A percentile compares a stretch with the other conserved stretches of the same genome.
These are phyloP conservation scores for Candida sanyiensis DNA, from an alignment of 805 yeast genomes.

Conservation along the genomic window DNA sequence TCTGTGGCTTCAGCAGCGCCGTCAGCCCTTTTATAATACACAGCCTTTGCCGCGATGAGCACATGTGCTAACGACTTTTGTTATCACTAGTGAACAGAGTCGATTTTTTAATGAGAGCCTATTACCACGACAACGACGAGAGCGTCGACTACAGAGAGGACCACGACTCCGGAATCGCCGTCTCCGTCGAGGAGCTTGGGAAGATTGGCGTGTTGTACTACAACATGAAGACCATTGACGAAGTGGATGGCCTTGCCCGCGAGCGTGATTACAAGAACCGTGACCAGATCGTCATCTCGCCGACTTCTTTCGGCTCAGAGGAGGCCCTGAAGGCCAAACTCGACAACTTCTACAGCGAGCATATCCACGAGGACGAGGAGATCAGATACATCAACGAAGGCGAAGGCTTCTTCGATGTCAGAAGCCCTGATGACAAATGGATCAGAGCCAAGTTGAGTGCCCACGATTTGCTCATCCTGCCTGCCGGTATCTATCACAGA, in stretches of 20 bases:
- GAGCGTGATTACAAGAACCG: conserved; percentile 75
- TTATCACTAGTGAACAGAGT: too few species aligned
- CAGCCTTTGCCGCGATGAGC: background rate
- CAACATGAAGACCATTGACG: conserved; percentile 40
- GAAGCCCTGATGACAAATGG: conserved; percentile 65
- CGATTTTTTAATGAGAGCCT: conserved; percentile 40
- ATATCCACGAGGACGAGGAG: conserved; percentile 95
- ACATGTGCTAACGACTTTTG: background rate
- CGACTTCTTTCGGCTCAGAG: conserved; percentile 55
- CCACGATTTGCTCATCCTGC: conserved; percentile 66
- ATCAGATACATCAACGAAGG: conserved; percentile 88
- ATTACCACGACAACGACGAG: conserved; percentile 60
- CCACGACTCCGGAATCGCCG: conserved; percentile 65
- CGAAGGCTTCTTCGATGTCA: conserved; percentile 85
- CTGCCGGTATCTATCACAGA: conserved; percentile 93
- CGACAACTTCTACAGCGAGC: conserved; percentile 71
- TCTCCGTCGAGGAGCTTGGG: conserved; percentile 43
- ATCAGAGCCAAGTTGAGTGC: conserved; percentile 59
- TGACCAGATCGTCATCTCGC: conserved; percentile 61
- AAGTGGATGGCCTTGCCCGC: conserved; percentile 60
- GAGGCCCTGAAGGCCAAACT: conserved; percentile 62
- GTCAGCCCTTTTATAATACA: too few species aligned
- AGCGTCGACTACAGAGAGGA: conserved; percentile 56
- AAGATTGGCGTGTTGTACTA: conserved; percentile 66
- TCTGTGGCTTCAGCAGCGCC: too few species aligned